Evolutionary conservation across 306 rosid genomes (phyloP), one percentile per base, ranked within the genome.

Genomic region (Gastrolobium bilobum): DNA sequence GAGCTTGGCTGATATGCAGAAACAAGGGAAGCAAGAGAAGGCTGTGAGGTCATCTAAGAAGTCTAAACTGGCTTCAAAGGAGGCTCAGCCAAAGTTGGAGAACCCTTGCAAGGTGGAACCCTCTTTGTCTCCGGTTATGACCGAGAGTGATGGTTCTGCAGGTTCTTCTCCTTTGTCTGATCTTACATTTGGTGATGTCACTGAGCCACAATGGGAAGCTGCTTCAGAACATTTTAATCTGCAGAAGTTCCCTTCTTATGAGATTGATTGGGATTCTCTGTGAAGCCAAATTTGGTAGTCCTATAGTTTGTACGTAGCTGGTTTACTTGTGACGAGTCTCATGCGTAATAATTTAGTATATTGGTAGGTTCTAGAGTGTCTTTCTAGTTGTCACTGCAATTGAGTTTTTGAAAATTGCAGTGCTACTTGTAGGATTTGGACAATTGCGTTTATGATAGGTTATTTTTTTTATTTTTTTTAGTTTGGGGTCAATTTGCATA

Each of bases 231-330:
- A 75, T 48, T 30, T 79, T 68, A 51, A 80, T 84, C 62, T 96
- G 86, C 62, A 85, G 81, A 96, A 96, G 82, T 93, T 83, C 50
- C 98, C 99, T 0, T 96, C 99, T 75, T 81, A 87, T 10, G 99
- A 96, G 93, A 96, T 96, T 6, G 97, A 96, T 61, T 96, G 99
- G 99, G 94, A 87, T 47, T 88, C 98, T 35, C 85, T 93, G 37
- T 78, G 89, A 81, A 62, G 58, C 10, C 62, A 42, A 42, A 15
- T 46, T 60, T 15, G 39, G 6, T 44, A 0, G 4, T 58, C 29
- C 65, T 33, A 10, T 40, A 4, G 4, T 77, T 15, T 2, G 20
- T 1, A 10, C 10, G 78, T 71, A 68, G 15, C 34, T 33, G 46
- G 14, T 31, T 7, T 34, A 30, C 33, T 65, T n/a, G 47, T 14